Evolutionary conservation across 2,329 filamentous ascomycete species (phyloP).

Genomic region (Alternaria gansuensis): DNA sequence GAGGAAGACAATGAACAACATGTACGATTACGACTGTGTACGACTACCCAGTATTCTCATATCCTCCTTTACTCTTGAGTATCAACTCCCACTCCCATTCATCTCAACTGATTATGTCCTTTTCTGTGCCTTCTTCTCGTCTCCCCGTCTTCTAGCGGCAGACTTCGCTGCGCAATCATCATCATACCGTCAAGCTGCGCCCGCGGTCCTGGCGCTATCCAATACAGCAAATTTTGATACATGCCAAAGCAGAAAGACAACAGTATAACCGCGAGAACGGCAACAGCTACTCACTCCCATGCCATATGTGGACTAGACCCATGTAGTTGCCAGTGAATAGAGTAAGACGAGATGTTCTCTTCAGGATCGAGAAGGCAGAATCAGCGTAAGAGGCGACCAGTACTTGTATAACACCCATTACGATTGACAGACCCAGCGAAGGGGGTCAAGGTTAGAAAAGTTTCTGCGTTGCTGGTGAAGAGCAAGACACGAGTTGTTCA

Average conservation of each 20-base stretch:
- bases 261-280: slow-evolving; percentile 4
- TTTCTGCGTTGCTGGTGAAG: too few species aligned
- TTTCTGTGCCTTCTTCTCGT: slow-evolving; percentile 3
- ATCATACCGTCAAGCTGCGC: slow-evolving; percentile 11
- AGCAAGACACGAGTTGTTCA: too few species aligned
- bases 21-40: neutral
- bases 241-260: slow-evolving; percentile 1
- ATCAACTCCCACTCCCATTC: slow-evolving; percentile 3
- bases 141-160: neutral
- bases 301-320: slow-evolving; percentile 8
- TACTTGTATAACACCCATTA: slow-evolving; percentile 6
- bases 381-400: slow-evolving; percentile 8
- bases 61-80: slow-evolving; percentile 7
- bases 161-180: slow-evolving; percentile 14
- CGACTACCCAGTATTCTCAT: neutral
- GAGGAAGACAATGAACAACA: neutral
- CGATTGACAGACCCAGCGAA: slow-evolving; percentile 7
- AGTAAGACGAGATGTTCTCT: slow-evolving; percentile 7
- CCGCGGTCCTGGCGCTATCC: slow-evolving; percentile 13
- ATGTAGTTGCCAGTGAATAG: slow-evolving; percentile 22
- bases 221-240: slow-evolving; percentile 4
- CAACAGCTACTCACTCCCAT: slow-evolving; percentile 16
- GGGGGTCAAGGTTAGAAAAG: too few species aligned
- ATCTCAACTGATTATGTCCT: neutral
- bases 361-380: slow-evolving; percentile 3